phyloP scores from a whole-genome alignment of 805 yeast species.

The Suhomyces prunicola region DNA sequence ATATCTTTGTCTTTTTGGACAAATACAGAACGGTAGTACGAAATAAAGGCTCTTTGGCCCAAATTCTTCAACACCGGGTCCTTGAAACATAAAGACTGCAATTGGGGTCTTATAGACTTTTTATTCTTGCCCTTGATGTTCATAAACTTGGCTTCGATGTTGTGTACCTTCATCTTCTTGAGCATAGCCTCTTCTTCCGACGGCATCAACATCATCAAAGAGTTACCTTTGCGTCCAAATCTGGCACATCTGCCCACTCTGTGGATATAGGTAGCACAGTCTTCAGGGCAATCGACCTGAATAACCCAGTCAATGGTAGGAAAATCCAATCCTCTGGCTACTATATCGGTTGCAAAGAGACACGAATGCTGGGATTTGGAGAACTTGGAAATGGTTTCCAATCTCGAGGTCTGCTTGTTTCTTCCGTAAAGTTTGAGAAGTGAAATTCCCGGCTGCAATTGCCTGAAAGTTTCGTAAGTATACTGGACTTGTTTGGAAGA shows the following conservation, averaged over 20 bases:
- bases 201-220: conserved; percentile 79
- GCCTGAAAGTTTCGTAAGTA: conserved; percentile 81
- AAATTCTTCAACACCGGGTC: conserved; percentile 89
- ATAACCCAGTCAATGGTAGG: conserved; percentile 96
- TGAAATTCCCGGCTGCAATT: conserved; percentile 89
- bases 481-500: conserved; percentile 90
- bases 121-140: conserved; percentile 72
- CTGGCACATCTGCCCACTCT: conserved; percentile 90
- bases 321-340: conserved; percentile 88
- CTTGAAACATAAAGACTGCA: conserved; percentile 87
- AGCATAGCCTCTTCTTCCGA: conserved; percentile 77
- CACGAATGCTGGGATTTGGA: conserved; percentile 77
- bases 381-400: conserved; percentile 78
- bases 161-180: conserved; percentile 55
- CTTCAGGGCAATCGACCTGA: conserved; percentile 90
- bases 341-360: conserved; percentile 85
- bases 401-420: conserved; percentile 84
- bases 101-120: conserved; percentile 73
- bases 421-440: conserved; percentile 83
- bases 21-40: conserved; percentile 81
- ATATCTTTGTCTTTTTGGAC: conserved; percentile 85
- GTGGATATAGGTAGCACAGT: conserved; percentile 83
- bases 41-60: conserved; percentile 93
- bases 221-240: conserved; percentile 79
- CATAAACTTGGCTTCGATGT: conserved; percentile 67